Base-by-base conservation (phyloP, 163 green algal species). In the Chloromonas sp. region DNA sequence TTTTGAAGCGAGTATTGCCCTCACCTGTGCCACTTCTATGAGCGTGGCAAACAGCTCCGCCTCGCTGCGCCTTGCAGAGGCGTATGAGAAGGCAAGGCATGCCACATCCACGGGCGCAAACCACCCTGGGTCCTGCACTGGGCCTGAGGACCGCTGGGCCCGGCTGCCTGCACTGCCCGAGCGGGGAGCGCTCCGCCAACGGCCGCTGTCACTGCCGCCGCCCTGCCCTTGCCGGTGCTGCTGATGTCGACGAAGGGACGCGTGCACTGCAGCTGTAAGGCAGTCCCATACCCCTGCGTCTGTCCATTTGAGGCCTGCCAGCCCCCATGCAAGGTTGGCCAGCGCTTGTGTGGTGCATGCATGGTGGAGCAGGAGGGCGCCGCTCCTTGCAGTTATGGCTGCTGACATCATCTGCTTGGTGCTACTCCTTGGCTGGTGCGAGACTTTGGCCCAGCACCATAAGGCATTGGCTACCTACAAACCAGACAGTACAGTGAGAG, bases 371-470 rank as follows among this genome's bases (percentile, higher is more conserved):
- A 74, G 66, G 5, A 74, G 66, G 66, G 66, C 66, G 66, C 66
- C 66, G 11, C 66, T 5, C 5, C 11, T 5, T 11, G 66, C 5
- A 11, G 66, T 74, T 5, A 74, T 74, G 66, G 2, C 3, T 1
- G 14, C n/a, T 11, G 3, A 81, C n/a, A 14, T 3, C n/a, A 2
- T 3, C n/a, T 3, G 57, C 77, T 14, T 36, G 77, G 77, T 3
- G 77, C 77, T 60, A 57, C 13, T 3, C 15, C 15, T 3, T 1
- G 77, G 77, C 77, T 57, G 77, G 71, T 79, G 13, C 1, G 11
- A 5, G 3, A 82, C 14, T 1, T 71, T 82, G 59, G 79, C 79
- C 79, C 79, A 82, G 59, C 14, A 13, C 79, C 79, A 82, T 60
- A 82, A 11, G 1, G 3, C 79, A 60, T 82, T 82, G 58, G 79